Percentiles rank a stretch among this genome's conserved stretches.
Conservation (phyloP, 83 land plant species). For the Thuja plicata region DNA sequence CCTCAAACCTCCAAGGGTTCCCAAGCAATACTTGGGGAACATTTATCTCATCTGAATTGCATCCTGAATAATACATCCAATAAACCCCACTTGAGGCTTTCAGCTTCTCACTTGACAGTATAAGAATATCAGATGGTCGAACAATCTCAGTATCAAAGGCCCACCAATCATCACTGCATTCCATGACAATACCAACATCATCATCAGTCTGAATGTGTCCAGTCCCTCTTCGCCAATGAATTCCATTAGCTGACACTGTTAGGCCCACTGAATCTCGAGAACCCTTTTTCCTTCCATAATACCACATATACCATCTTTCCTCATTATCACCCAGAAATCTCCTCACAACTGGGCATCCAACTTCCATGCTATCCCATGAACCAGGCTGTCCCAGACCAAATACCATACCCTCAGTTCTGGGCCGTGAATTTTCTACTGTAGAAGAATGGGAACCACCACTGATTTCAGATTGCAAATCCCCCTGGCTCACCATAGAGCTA, state of each 20-base stretch:
- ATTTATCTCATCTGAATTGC: slow-evolving; percentile 36
- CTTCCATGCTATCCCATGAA: slow-evolving; percentile 60
- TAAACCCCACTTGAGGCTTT: slow-evolving; percentile 58
- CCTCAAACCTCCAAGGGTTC: slow-evolving; percentile 16
- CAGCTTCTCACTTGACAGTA: slow-evolving; percentile 63
- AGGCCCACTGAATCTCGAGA: slow-evolving; percentile 50
- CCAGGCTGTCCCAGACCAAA: slow-evolving; percentile 38
- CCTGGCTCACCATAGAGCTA: background rate
- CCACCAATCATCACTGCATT: slow-evolving; percentile 73
- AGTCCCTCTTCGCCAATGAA: slow-evolving; percentile 69
- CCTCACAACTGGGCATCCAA: slow-evolving; percentile 74
- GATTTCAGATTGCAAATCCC: slow-evolving; percentile 13
- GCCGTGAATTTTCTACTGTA: background rate
- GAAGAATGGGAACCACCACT: background rate
- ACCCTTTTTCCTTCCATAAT: slow-evolving; percentile 37
- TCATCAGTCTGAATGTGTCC: slow-evolving; percentile 28
- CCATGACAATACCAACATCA: slow-evolving; percentile 61
- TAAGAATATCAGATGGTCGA: slow-evolving; percentile 62
- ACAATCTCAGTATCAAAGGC: slow-evolving; percentile 66
- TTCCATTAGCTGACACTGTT: slow-evolving; percentile 72
- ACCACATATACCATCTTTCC: slow-evolving; percentile 90
- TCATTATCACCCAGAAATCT: slow-evolving; percentile 73
- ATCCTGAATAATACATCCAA: slow-evolving; percentile 84
- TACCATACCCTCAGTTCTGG: slow-evolving; percentile 45
- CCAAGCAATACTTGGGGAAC: slow-evolving; percentile 11